Conservation (phyloP, 163 green algal species). For the Coccomyxa subellipsoidea region DNA sequence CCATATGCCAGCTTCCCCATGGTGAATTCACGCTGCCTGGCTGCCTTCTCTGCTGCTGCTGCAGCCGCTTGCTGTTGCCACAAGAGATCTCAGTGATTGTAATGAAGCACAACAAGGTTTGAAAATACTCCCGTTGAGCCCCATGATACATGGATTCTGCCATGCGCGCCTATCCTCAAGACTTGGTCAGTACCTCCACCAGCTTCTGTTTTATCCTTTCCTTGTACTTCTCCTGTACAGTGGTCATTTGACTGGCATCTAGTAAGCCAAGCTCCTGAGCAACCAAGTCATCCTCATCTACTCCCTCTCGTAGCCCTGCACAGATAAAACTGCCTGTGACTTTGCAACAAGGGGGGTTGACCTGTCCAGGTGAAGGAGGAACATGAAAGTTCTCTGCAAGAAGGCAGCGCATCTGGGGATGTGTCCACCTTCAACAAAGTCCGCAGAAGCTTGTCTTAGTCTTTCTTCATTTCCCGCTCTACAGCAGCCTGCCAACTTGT, state of each 20-base stretch:
- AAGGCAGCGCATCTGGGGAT: too few species aligned
- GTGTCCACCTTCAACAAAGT: not conserved
- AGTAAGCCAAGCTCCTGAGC: conserved; percentile 55
- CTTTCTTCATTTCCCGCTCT: not conserved
- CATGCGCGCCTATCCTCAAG: not conserved
- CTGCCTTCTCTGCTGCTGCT: conserved; percentile 37
- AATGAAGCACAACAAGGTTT: too few species aligned
- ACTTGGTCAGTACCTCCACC: conserved; percentile 31
- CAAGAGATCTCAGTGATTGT: conserved; percentile 1
- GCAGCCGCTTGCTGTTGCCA: not conserved
- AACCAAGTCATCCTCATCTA: conserved; percentile 61
- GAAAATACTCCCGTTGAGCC: too few species aligned
- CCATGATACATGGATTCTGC: too few species aligned
- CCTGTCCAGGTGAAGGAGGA: too few species aligned
- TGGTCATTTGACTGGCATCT: conserved; percentile 30
- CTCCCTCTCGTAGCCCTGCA: not conserved
- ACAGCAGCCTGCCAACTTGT: not conserved
- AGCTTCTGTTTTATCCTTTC: conserved; percentile 77
- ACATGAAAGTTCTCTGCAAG: too few species aligned
- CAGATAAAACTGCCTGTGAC: not conserved
- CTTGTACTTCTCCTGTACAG: conserved; percentile 65
- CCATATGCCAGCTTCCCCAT: conserved; percentile 65
- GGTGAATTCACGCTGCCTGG: conserved; percentile 39
- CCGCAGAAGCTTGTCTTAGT: not conserved
- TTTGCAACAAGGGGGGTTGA: too few species aligned